Conservation (phyloP, 2,329 filamentous ascomycete species). For the Neofusicoccum umdonicola region DNA sequence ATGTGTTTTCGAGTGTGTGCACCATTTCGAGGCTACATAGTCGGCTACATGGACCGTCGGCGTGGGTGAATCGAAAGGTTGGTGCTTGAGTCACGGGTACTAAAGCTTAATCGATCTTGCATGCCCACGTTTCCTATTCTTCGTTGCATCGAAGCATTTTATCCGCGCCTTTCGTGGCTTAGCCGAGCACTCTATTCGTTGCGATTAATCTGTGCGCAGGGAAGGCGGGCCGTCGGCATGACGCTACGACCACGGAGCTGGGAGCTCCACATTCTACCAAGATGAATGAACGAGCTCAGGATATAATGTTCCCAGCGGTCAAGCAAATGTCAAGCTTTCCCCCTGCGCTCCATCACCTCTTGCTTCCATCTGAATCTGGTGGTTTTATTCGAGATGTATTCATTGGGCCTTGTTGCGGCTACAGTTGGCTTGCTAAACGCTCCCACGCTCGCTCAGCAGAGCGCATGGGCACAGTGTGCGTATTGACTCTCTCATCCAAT, state of each 20-base stretch:
- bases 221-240: constrained; percentile 5
- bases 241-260: background rate
- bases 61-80: background rate
- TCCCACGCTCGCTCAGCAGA: constrained; percentile 24
- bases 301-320: background rate
- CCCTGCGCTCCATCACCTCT: background rate
- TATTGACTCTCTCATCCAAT: background rate
- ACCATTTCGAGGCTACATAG: too few species aligned
- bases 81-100: background rate
- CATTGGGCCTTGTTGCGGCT: constrained; percentile 4
- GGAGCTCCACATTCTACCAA: background rate
- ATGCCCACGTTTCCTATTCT: too few species aligned
- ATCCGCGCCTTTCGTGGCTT: background rate
- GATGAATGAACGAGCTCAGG: background rate
- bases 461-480: constrained; percentile 37
- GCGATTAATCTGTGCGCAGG: constrained; percentile 6
- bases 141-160: background rate
- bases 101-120: background rate
- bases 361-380: background rate
- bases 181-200: constrained; percentile 8
- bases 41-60: too few species aligned
- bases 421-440: constrained; percentile 27
- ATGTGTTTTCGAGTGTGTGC: too few species aligned
- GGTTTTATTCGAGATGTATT: background rate
- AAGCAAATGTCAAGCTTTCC: background rate